A percentile compares a stretch with the other conserved stretches of the same genome.
These are phyloP conservation scores for Colletotrichum ledebouriae DNA, from an alignment of 2,329 filamentous ascomycete genomes.

Conservation along the genomic window DNA sequence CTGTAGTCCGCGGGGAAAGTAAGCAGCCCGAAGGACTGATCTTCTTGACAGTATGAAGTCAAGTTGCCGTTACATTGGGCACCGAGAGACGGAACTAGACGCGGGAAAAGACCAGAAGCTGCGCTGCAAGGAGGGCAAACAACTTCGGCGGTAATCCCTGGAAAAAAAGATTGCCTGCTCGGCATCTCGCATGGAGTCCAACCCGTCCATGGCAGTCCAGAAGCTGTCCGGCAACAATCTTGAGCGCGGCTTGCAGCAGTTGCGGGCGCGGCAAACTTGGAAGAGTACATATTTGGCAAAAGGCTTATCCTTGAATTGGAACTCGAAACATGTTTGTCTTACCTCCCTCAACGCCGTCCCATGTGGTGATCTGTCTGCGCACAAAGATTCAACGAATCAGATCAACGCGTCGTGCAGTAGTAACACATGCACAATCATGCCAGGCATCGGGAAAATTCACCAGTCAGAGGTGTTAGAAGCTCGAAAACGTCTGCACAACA, in stretches of 20 bases:
- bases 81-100: no score
- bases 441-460: conserved; percentile 1
- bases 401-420: conserved; percentile 7
- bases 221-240: no score
- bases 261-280: not conserved
- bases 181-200: no score
- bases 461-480: not conserved
- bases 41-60: no score
- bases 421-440: conserved; percentile 14
- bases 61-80: no score
- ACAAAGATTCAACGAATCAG: not conserved
- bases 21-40: no score
- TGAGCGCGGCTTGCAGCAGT: not conserved
- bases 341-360: not conserved
- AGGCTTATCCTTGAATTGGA: not conserved
- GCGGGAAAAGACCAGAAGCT: no score
- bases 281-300: not conserved
- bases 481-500: not conserved
- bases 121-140: no score
- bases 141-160: no score
- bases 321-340: conserved; percentile 9
- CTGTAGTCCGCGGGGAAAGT: no score
- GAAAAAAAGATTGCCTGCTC: no score
- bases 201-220: no score
- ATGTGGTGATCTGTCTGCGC: conserved; percentile 7